A percentile compares a stretch with the other conserved stretches of the same genome.
Conservation (phyloP, 2,329 filamentous ascomycete genomes). For the Geosmithia putterillii region DNA sequence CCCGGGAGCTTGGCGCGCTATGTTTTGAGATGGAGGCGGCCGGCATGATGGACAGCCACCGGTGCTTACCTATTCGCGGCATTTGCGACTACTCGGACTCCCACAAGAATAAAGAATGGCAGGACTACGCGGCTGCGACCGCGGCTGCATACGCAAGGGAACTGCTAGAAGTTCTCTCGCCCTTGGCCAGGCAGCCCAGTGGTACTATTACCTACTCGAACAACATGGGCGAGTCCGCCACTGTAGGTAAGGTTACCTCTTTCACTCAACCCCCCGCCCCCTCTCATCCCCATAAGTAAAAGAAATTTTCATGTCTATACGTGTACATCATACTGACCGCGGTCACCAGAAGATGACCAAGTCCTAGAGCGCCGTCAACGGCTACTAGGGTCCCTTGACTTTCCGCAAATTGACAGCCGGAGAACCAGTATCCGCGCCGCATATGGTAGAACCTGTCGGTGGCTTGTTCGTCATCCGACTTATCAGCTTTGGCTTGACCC, state of each 20-base stretch:
- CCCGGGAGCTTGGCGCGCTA: background rate
- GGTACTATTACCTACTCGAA: too few relatives aligned
- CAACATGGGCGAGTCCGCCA: too few relatives aligned
- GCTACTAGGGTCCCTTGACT: conserved; percentile 15
- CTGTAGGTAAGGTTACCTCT: too few relatives aligned
- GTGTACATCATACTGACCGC: too few relatives aligned
- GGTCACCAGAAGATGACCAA: too few relatives aligned
- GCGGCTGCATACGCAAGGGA: conserved; percentile 14
- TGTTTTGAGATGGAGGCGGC: conserved; percentile 17
- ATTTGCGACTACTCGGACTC: conserved; percentile 23
- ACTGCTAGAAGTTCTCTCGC: too few relatives aligned
- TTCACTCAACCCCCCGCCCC: too few relatives aligned
- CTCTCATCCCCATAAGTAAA: too few relatives aligned
- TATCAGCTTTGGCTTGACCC: conserved; percentile 3
- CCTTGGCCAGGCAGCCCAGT: too few relatives aligned
- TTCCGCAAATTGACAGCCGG: conserved; percentile 21
- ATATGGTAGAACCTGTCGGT: conserved; percentile 20
- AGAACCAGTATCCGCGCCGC: conserved; percentile 20
- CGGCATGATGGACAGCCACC: conserved; percentile 10
- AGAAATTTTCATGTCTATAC: too few relatives aligned
- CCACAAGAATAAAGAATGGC: conserved; percentile 20
- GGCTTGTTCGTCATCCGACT: background rate
- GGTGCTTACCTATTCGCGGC: conserved; percentile 19
- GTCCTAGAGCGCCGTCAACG: background rate
- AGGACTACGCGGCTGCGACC: conserved; percentile 8